These are phyloP conservation scores for Leccinellum albellum DNA, from an alignment of 768 basidiomycete species.

Conservation along the genomic window DNA sequence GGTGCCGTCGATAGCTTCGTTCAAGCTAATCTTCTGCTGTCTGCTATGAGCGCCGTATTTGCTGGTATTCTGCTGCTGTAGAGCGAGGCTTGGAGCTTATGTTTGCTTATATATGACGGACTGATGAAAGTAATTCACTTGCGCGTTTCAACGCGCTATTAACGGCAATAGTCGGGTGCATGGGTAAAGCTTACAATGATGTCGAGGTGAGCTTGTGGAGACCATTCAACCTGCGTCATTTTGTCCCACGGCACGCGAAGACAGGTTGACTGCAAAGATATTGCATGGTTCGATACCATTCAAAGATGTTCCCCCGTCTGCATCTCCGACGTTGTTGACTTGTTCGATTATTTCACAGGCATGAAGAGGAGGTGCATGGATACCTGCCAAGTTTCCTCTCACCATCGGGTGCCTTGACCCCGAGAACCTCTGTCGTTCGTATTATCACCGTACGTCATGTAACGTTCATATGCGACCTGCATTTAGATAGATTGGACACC, in stretches of 20 bases:
- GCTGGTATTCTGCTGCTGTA: slow-evolving; percentile 15
- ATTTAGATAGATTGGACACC: background rate
- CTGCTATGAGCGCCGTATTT: slow-evolving; percentile 7
- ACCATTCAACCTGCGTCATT: background rate
- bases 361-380: background rate
- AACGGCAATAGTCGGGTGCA: background rate
- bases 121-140: slow-evolving; percentile 5
- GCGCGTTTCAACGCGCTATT: background rate
- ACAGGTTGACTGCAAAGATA: background rate
- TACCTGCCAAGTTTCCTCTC: background rate
- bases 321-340: background rate
- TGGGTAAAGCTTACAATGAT: no score
- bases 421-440: background rate
- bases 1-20: slow-evolving; percentile 3
- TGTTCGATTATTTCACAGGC: background rate
- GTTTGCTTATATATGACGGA: slow-evolving; percentile 1
- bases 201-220: background rate
- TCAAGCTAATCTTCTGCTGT: slow-evolving; percentile 3
- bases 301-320: background rate
- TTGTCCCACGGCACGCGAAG: background rate
- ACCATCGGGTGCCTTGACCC: background rate
- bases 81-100: background rate
- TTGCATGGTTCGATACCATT: background rate
- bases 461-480: background rate
- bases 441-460: background rate